phyloP scores from a whole-genome alignment of 2,329 filamentous ascomycete species.

The Venturia oleaginea region DNA sequence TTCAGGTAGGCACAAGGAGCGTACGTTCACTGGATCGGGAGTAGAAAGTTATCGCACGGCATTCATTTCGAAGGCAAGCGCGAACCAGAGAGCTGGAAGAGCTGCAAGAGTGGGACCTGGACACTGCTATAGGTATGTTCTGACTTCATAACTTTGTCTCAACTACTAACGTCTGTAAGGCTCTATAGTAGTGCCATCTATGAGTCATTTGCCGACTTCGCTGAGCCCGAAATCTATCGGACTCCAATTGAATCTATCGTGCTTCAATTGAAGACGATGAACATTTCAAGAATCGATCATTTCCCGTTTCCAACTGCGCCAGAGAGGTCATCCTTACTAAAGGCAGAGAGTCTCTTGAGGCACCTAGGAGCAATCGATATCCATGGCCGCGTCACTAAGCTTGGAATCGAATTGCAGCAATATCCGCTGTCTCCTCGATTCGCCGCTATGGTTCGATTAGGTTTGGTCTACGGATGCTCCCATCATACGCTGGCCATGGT shows the following conservation, averaged over 20 bases:
- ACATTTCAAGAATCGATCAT: constrained; percentile 78
- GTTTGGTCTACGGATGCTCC: constrained; percentile 71
- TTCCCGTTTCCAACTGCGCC: constrained; percentile 95
- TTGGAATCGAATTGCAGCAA: constrained; percentile 73
- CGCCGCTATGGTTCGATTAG: constrained; percentile 82
- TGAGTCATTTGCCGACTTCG: constrained; percentile 76
- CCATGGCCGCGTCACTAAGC: constrained; percentile 64
- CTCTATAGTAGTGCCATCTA: constrained; percentile 92
- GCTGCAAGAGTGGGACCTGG: constrained; percentile 92
- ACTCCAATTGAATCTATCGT: constrained; percentile 88
- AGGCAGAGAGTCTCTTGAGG: constrained; percentile 75
- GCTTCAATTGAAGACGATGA: constrained; percentile 90
- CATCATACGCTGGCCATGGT: constrained; percentile 81
- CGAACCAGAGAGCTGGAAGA: constrained; percentile 82
- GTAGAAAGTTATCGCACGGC: constrained; percentile 93
- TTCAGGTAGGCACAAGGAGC: constrained; percentile 84
- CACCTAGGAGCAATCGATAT: constrained; percentile 74
- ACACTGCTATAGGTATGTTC: constrained; percentile 66
- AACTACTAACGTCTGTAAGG: background rate
- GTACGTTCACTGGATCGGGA: constrained; percentile 82
- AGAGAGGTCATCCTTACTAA: constrained; percentile 62
- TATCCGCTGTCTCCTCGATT: constrained; percentile 90
- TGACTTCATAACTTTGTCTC: too few species aligned
- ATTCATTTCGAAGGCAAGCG: constrained; percentile 98
- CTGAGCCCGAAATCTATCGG: constrained; percentile 77